Evolutionary conservation across 441 rosid species (phyloP), one percentile per base, ranked within the genome.

Genomic region (Oxalis stricta): DNA sequence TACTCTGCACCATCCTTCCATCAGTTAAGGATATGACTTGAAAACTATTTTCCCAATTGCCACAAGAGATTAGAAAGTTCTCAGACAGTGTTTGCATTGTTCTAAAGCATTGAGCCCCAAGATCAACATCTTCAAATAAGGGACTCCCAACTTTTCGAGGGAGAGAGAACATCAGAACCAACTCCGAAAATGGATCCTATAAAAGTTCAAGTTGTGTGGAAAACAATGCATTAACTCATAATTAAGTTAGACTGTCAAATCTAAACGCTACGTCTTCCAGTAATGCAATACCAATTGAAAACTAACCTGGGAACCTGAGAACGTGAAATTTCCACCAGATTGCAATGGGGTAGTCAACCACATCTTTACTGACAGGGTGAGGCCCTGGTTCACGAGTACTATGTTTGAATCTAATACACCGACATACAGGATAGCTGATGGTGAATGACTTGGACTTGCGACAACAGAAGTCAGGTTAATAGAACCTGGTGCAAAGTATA

Each of bases 1-100:
- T 68, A 68, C 95, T 86, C 69, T 92, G 99, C 65, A 92, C 94
- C 65, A 84, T 71, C 58, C 88, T 82, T 61, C 99, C 96, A 70
- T 86, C 94, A 70, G 50, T 73, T 58, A 86, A 65, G 43, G 99
- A 87, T 59, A 74, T 74, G 55, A 86, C 79, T 65, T 92, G 94
- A 63, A 91, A 91, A 58, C 99, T 86, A 55, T 86, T 91, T 66
- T 91, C 99, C 99, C 99, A 91, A 61, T 81, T 91, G 53, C 99
- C 95, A 68, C 99, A 91, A 16, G 96, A 79, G 59, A 91, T 73
- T 61, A 91, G 56, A 63, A 81, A 82, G 53, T 76, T 86, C 67
- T 84, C 99, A 24, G 59, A 38, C 32, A 86, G 83, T 23, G 82
- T 71, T 62, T 75, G 95, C 77, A 92, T 52, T 44, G 74, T 74